Percentiles rank a stretch among this genome's conserved stretches.
Evolutionary conservation across 2,329 filamentous ascomycete genomes (phyloP).

Genomic region (Thyridium curvatum): DNA sequence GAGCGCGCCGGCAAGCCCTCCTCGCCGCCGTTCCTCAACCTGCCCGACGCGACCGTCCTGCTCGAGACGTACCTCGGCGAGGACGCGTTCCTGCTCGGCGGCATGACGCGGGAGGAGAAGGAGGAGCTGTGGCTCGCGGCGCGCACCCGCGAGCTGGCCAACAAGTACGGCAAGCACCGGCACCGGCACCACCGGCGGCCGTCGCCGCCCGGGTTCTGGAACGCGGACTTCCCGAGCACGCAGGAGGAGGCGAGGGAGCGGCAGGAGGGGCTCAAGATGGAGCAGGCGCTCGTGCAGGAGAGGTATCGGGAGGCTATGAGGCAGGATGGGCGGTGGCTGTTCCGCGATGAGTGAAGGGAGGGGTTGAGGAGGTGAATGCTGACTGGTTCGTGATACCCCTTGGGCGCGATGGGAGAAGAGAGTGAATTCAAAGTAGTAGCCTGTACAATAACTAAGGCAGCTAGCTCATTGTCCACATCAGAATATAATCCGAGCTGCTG

Average conservation of each 20-base stretch:
- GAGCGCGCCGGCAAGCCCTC: constrained; percentile 32
- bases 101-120: constrained; percentile 55
- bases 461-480: too few relatives aligned
- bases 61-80: constrained; percentile 54
- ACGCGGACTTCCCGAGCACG: constrained; percentile 80
- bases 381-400: too few relatives aligned
- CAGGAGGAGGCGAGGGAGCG: constrained; percentile 68
- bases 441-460: too few relatives aligned
- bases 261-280: constrained; percentile 56
- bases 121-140: constrained; percentile 68
- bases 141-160: constrained; percentile 64
- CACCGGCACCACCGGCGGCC: constrained; percentile 63
- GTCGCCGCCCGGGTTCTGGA: constrained; percentile 87
- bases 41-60: constrained; percentile 36
- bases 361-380: background rate
- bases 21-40: constrained; percentile 25
- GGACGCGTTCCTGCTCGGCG: constrained; percentile 49
- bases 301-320: constrained; percentile 78
- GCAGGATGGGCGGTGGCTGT: constrained; percentile 69
- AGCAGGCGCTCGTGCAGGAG: constrained; percentile 60
- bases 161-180: constrained; percentile 71
- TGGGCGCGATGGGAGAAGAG: too few relatives aligned
- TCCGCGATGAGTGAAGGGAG: constrained; percentile 76
- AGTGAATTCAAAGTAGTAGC: too few relatives aligned
- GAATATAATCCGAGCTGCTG: too few relatives aligned